Conservation (phyloP, 768 basidiomycete genomes). For the Tulasnella sp. region DNA sequence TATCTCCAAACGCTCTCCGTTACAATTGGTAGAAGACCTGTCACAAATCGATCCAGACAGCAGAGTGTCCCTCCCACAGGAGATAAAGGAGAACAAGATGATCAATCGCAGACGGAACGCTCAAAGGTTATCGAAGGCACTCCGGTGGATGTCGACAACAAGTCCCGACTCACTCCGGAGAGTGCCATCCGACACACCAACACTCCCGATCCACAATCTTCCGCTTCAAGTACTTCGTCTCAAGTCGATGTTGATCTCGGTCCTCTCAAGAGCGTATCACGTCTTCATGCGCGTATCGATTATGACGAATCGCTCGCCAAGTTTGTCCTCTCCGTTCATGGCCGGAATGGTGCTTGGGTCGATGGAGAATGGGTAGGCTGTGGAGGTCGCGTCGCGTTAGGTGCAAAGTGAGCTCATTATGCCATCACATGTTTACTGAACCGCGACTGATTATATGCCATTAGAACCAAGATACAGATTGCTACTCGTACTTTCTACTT, state of each 20-base stretch:
- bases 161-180: neutral
- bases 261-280: constrained; percentile 92
- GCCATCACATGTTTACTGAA: constrained; percentile 16
- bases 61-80: neutral
- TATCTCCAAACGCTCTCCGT: constrained; percentile 92
- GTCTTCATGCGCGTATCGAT: constrained; percentile 89
- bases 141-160: neutral
- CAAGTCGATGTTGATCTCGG: constrained; percentile 62
- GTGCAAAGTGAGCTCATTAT: constrained; percentile 50
- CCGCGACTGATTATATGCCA: neutral
- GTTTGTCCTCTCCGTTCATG: constrained; percentile 80
- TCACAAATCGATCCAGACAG: neutral
- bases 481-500: constrained; percentile 96
- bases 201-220: constrained; percentile 6
- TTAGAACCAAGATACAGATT: constrained; percentile 89
- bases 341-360: constrained; percentile 97
- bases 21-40: constrained; percentile 87
- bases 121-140: neutral
- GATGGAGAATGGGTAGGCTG: constrained; percentile 92
- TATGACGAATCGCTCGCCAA: constrained; percentile 82
- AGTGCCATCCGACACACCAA: neutral
- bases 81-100: neutral
- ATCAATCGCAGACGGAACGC: neutral
- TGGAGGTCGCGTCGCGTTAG: constrained; percentile 71
- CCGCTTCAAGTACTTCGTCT: constrained; percentile 1